A percentile compares a stretch with the other conserved stretches of the same genome.
Evolutionary conservation across 257 asterid genomes (phyloP).

Genomic region (Scutellaria galericulata): DNA sequence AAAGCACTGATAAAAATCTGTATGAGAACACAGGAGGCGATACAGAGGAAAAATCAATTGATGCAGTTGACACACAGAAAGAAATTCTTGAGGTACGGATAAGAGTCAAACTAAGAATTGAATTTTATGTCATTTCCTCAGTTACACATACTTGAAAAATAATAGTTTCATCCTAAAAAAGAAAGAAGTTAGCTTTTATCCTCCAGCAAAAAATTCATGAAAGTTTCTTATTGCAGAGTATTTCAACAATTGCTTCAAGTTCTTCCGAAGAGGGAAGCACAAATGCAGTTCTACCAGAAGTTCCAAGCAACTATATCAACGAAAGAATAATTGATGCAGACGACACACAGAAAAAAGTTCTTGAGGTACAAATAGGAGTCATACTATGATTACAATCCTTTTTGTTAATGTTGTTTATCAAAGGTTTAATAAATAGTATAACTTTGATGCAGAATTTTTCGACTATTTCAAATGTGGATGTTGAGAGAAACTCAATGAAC

Average conservation of each 20-base stretch:
- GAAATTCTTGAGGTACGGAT: conserved; percentile 37
- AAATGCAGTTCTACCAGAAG: conserved; percentile 26
- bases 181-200: background rate
- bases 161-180: background rate
- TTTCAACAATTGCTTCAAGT: conserved; percentile 25
- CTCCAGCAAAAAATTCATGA: background rate
- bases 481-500: conserved; percentile 23
- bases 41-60: conserved; percentile 32
- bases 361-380: conserved; percentile 36
- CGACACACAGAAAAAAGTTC: conserved; percentile 28
- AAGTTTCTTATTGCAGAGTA: conserved; percentile 34
- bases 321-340: conserved; percentile 21
- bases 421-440: too few species aligned
- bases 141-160: background rate
- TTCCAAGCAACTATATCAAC: conserved; percentile 10
- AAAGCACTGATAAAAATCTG: conserved; percentile 18
- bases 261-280: conserved; percentile 24
- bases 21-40: conserved; percentile 3
- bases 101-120: conserved; percentile 7
- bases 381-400: conserved; percentile 1
- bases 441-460: conserved; percentile 33
- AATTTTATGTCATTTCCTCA: background rate
- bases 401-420: background rate
- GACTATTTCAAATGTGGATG: conserved; percentile 32
- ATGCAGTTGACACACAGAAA: conserved; percentile 29